A percentile compares a stretch with the other conserved stretches of the same genome.
These are phyloP conservation scores for Pythium dissotocum DNA, from an alignment of 352 stramenopile species.

Conservation along the genomic window DNA sequence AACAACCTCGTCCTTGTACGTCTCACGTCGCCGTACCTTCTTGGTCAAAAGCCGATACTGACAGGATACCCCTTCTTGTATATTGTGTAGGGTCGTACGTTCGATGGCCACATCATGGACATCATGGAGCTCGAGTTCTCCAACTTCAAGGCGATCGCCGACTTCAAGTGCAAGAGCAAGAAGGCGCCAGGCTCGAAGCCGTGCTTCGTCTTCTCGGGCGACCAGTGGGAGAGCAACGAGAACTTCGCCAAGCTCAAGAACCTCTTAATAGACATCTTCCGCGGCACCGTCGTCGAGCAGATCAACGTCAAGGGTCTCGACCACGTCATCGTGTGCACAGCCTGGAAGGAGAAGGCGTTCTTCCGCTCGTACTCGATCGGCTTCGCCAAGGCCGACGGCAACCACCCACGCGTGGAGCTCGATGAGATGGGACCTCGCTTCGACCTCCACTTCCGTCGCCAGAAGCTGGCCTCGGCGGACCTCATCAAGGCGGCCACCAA, in stretches of 20 bases:
- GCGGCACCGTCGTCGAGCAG: conserved; percentile 94
- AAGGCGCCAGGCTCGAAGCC: conserved; percentile 94
- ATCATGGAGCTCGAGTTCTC: conserved; percentile 97
- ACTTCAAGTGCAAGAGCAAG: conserved; percentile 93
- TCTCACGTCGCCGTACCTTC: not conserved
- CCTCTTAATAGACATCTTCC: conserved; percentile 96
- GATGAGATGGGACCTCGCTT: conserved; percentile 91
- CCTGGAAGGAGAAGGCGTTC: conserved; percentile 91
- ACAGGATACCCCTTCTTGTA: not conserved
- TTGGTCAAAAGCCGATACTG: not conserved
- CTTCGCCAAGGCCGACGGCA: conserved; percentile 90
- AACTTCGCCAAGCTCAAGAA: conserved; percentile 95
- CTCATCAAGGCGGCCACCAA: conserved; percentile 95
- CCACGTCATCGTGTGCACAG: conserved; percentile 97
- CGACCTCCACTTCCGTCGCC: conserved; percentile 91
- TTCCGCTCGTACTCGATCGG: conserved; percentile 97
- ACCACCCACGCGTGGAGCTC: conserved; percentile 84
- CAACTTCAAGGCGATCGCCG: conserved; percentile 93
- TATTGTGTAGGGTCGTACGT: conserved; percentile 89
- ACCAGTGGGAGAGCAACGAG: conserved; percentile 93
- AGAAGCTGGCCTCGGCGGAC: conserved; percentile 94
- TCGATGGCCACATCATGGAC: conserved; percentile 98
- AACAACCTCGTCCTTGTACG: conserved; percentile 96
- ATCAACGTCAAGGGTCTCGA: conserved; percentile 96
- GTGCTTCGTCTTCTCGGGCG: conserved; percentile 94